Evolutionary conservation across 2,329 filamentous ascomycete species (phyloP).

Genomic region (Pseudonectria foliicola): DNA sequence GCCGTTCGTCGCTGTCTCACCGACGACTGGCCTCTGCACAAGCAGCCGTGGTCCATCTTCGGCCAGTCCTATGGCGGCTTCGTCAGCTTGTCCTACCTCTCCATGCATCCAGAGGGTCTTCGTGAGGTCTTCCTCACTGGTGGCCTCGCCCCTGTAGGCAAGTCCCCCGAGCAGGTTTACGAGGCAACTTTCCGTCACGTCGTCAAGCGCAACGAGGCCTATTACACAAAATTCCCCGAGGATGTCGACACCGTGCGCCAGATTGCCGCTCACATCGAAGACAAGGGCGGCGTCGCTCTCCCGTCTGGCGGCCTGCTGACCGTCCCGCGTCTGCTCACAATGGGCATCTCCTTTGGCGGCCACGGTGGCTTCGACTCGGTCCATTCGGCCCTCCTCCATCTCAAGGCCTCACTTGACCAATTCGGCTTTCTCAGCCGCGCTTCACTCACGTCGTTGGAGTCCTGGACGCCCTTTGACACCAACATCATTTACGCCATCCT

Average conservation of each 20-base stretch:
- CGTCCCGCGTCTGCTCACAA: conserved; percentile 63
- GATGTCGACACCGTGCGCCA: conserved; percentile 62
- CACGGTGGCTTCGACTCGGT: conserved; percentile 70
- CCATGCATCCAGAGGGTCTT: conserved; percentile 68
- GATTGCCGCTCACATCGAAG: conserved; percentile 58
- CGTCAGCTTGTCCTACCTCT: conserved; percentile 76
- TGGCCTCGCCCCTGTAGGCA: conserved; percentile 71
- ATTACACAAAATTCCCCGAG: conserved; percentile 80
- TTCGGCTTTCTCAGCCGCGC: conserved; percentile 70
- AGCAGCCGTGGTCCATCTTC: conserved; percentile 76
- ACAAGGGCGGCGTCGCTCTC: conserved; percentile 52
- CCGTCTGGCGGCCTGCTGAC: conserved; percentile 69
- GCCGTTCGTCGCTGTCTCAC: conserved; percentile 74
- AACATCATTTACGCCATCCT: conserved; percentile 78
- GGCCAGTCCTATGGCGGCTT: conserved; percentile 94
- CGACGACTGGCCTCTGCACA: conserved; percentile 57
- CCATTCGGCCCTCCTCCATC: conserved; percentile 66
- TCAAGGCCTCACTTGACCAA: conserved; percentile 64
- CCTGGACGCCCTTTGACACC: conserved; percentile 61
- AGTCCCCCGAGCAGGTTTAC: conserved; percentile 69
- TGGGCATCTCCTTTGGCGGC: conserved; percentile 72
- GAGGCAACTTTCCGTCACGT: conserved; percentile 62
- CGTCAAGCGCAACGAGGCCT: conserved; percentile 64
- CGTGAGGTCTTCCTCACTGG: conserved; percentile 80
- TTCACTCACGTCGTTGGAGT: conserved; percentile 62